Conservation (phyloP, 2,329 filamentous ascomycete genomes). For the Blastomyces emzantsi region DNA sequence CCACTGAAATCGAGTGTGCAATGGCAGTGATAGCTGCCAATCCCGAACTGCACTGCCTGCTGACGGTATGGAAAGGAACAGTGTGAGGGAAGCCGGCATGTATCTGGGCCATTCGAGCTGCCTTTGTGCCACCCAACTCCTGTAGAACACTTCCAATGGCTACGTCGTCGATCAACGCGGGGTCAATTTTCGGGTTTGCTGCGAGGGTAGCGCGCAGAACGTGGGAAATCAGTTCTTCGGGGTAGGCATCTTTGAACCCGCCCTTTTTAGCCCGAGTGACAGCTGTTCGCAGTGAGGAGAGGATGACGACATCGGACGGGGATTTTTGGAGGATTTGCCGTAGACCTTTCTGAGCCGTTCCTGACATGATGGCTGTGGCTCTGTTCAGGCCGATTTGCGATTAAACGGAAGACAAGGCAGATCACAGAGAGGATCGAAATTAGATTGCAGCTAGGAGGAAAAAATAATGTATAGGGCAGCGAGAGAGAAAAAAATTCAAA, state of each 20-base stretch:
- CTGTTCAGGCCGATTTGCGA: constrained; percentile 3
- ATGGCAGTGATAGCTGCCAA: constrained; percentile 68
- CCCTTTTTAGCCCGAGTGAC: constrained; percentile 78
- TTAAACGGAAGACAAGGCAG: not conserved
- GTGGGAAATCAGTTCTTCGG: constrained; percentile 69
- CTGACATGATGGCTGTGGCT: constrained; percentile 34
- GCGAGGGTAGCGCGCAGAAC: constrained; percentile 59
- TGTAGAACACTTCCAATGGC: constrained; percentile 82
- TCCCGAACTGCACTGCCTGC: constrained; percentile 73
- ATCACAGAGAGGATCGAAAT: not conserved
- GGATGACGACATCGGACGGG: constrained; percentile 74
- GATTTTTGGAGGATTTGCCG: constrained; percentile 68
- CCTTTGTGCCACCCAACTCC: constrained; percentile 83
- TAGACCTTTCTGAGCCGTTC: constrained; percentile 53
- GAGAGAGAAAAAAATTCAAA: not conserved
- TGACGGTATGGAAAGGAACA: constrained; percentile 75
- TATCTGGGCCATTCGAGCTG: constrained; percentile 81
- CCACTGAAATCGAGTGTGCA: constrained; percentile 65
- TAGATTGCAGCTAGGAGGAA: not conserved
- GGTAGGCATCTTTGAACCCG: constrained; percentile 75
- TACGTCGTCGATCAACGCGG: constrained; percentile 65
- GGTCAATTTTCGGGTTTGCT: constrained; percentile 63
- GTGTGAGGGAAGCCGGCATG: constrained; percentile 66
- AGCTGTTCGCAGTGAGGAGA: constrained; percentile 83
- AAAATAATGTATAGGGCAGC: not conserved